Percentiles rank a stretch among this genome's conserved stretches.
Conservation (phyloP, 176 grass and related monocot species). For the Zea mays region DNA sequence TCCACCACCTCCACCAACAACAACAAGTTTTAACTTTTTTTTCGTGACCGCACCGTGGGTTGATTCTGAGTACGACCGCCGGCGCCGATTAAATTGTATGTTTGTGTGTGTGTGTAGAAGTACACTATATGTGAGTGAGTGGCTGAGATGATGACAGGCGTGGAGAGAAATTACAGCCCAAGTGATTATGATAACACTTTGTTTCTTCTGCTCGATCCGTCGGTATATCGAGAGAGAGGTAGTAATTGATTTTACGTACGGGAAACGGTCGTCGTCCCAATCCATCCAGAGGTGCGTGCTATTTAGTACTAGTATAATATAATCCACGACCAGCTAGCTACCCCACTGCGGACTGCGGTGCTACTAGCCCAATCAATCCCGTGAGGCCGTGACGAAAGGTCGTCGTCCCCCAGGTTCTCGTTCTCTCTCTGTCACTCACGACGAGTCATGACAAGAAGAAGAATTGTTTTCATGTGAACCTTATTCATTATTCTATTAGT, state of each 20-base stretch:
- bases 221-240: not conserved
- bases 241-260: conserved; percentile 11
- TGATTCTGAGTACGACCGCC: not conserved
- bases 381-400: not conserved
- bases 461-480: not conserved
- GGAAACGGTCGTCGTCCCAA: too few species aligned
- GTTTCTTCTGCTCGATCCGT: not conserved
- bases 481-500: not conserved
- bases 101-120: not conserved
- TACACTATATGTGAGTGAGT: not conserved
- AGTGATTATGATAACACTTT: not conserved
- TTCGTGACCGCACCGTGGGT: too few species aligned
- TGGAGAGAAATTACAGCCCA: not conserved
- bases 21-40: not conserved
- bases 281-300: not conserved
- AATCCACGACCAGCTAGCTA: not conserved
- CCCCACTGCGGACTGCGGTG: not conserved
- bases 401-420: not conserved
- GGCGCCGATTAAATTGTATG: not conserved
- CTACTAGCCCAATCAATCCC: not conserved
- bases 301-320: not conserved
- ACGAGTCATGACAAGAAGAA: too few species aligned
- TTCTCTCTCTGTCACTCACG: too few species aligned
- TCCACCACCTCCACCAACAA: not conserved
- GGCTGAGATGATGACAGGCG: not conserved